phyloP scores from a whole-genome alignment of 1,284 basidiomycete species.

The Boletellus deceptivus region DNA sequence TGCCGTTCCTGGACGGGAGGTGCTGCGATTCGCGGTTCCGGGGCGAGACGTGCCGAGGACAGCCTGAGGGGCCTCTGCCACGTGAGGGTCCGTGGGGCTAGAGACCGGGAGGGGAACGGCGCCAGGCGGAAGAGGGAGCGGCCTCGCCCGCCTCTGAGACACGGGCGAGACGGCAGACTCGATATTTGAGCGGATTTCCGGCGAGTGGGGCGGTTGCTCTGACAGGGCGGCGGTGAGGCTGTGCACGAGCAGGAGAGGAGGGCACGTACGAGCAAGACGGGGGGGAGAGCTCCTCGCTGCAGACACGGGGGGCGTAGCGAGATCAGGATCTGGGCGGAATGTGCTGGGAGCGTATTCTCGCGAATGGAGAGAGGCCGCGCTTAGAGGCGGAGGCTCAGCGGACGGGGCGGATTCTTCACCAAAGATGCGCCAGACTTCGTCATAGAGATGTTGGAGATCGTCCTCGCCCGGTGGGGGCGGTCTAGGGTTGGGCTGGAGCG shows the following conservation, averaged over 20 bases:
- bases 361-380: conserved; percentile 9
- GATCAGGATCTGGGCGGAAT: conserved; percentile 26
- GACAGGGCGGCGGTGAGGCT: background rate
- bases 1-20: conserved; percentile 29
- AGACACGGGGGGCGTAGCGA: conserved; percentile 8
- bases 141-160: conserved; percentile 33
- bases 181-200: conserved; percentile 21
- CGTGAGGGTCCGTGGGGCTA: conserved; percentile 17
- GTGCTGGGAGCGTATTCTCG: conserved; percentile 21
- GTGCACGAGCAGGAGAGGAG: background rate
- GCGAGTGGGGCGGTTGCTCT: conserved; percentile 16
- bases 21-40: background rate
- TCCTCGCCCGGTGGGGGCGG: conserved; percentile 55
- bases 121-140: conserved; percentile 32
- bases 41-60: background rate
- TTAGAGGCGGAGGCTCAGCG: conserved; percentile 24
- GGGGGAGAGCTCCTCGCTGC: conserved; percentile 17
- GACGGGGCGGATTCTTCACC: conserved; percentile 39
- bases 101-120: conserved; percentile 11
- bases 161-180: conserved; percentile 36
- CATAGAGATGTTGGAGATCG: conserved; percentile 67
- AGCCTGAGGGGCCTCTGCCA: conserved; percentile 14
- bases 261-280: conserved; percentile 25
- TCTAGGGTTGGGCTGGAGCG: conserved; percentile 31
- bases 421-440: conserved; percentile 69